Evolutionary conservation across 2,329 filamentous ascomycete species (phyloP).

Genomic region (Fusarium oligoseptatum): DNA sequence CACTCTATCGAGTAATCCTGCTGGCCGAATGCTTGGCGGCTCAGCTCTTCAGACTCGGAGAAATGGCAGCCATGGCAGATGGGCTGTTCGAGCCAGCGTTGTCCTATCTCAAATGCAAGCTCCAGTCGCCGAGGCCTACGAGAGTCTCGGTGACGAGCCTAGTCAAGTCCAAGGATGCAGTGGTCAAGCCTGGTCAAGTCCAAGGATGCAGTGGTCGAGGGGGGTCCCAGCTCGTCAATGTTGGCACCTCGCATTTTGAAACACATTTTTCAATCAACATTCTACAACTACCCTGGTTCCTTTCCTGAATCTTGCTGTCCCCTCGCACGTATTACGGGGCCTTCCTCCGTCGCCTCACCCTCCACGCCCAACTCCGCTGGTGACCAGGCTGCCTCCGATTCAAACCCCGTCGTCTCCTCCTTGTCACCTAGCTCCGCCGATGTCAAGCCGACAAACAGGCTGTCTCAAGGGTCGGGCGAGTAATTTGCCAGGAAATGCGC

Average conservation of each 20-base stretch:
- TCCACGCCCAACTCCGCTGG: neutral
- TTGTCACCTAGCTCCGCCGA: neutral
- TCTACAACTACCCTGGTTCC: neutral
- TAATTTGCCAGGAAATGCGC: neutral
- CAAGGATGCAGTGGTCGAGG: neutral
- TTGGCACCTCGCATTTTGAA: neutral
- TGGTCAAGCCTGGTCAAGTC: neutral
- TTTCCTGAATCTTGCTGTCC: neutral
- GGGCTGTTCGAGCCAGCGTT: too few species aligned
- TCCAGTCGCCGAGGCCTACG: too few species aligned
- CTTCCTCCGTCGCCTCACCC: neutral
- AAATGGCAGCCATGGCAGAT: too few species aligned
- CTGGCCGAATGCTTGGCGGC: too few species aligned
- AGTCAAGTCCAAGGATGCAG: neutral
- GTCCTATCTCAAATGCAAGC: too few species aligned
- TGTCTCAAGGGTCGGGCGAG: neutral
- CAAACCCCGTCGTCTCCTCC: neutral
- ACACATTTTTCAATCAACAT: neutral
- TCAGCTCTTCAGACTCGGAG: too few species aligned
- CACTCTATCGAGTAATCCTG: too few species aligned
- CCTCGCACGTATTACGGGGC: neutral
- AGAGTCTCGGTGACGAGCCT: neutral
- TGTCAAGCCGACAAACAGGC: neutral
- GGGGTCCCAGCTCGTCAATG: neutral
- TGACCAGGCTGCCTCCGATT: neutral